Percentiles rank a stretch among this genome's conserved stretches.
These are phyloP conservation scores for Micromonas pusilla DNA, from an alignment of 139 green algal genomes.

Conservation along the genomic window DNA sequence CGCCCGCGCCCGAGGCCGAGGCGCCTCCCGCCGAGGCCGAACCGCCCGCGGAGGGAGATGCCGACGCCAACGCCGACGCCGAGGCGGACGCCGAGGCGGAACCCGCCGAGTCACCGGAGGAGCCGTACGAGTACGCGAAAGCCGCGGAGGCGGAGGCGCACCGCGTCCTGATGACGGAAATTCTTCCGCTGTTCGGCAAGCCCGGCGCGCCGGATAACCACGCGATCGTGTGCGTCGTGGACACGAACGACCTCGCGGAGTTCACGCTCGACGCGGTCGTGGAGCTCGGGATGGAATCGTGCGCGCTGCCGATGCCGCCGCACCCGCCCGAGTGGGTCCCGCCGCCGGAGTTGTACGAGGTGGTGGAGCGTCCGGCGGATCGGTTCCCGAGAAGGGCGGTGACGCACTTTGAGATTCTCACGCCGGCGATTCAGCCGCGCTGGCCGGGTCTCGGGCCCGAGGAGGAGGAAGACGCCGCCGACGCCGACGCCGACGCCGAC, in stretches of 20 bases:
- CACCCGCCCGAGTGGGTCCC: background rate
- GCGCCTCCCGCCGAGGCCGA: no score
- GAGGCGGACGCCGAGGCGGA: background rate
- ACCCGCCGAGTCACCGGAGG: background rate
- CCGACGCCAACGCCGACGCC: conserved; percentile 8
- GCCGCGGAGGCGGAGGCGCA: background rate
- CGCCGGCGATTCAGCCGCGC: background rate
- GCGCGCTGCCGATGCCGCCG: background rate
- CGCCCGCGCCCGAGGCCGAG: conserved; percentile 7
- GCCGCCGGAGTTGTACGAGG: background rate
- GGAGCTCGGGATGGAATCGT: background rate
- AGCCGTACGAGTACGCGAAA: no score
- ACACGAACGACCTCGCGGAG: background rate
- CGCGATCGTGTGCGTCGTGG: conserved; percentile 10
- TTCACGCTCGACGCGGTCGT: background rate
- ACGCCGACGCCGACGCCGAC: no score
- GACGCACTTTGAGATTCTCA: conserved; percentile 47
- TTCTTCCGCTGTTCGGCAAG: background rate
- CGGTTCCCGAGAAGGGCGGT: conserved; percentile 36
- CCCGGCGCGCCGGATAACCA: background rate
- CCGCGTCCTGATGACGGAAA: background rate
- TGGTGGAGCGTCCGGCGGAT: background rate
- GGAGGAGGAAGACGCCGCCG: conserved; percentile 23
- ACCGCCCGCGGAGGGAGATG: background rate
- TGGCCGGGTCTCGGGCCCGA: no score